phyloP scores from a whole-genome alignment of 768 basidiomycete genomes.

The Termitomyces sp. region DNA sequence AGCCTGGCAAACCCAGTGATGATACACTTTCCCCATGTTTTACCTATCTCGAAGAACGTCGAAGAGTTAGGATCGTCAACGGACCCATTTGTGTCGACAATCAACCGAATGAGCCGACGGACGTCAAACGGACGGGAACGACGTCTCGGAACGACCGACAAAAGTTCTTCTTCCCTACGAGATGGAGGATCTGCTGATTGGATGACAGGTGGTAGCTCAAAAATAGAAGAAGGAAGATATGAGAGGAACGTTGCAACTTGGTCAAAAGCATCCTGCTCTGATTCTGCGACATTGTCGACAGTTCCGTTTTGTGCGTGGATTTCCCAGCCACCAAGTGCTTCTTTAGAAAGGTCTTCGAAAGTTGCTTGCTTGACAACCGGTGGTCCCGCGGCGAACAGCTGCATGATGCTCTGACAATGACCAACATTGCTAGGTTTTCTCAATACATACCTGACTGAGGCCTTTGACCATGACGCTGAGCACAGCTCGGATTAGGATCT shows the following conservation, averaged over 20 bases:
- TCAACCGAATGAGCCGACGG: conserved; percentile 26
- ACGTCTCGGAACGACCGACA: conserved; percentile 31
- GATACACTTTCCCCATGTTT: conserved; percentile 30
- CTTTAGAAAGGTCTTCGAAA: conserved; percentile 15
- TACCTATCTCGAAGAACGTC: conserved; percentile 33
- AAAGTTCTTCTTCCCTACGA: conserved; percentile 29
- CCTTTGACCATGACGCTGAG: conserved; percentile 37
- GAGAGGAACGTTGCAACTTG: conserved; percentile 32
- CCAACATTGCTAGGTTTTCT: neutral
- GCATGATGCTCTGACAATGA: neutral
- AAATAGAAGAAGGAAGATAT: conserved; percentile 36
- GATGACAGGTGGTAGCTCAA: conserved; percentile 25
- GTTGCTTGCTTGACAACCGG: conserved; percentile 15
- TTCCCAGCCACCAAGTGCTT: conserved; percentile 12
- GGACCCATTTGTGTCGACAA: conserved; percentile 24
- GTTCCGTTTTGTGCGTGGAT: conserved; percentile 6
- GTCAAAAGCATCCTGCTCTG: conserved; percentile 29
- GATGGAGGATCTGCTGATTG: conserved; percentile 19
- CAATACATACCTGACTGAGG: conserved; percentile 22
- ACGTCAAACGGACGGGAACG: conserved; percentile 31
- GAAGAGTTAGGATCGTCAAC: conserved; percentile 9
- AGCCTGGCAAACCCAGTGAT: conserved; percentile 35
- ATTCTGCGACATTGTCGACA: conserved; percentile 16
- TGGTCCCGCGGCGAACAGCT: conserved; percentile 13
- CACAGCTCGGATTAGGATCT: neutral